These are phyloP conservation scores for Juglanconis juglandina DNA, from an alignment of 2,329 filamentous ascomycete genomes.

Conservation along the genomic window DNA sequence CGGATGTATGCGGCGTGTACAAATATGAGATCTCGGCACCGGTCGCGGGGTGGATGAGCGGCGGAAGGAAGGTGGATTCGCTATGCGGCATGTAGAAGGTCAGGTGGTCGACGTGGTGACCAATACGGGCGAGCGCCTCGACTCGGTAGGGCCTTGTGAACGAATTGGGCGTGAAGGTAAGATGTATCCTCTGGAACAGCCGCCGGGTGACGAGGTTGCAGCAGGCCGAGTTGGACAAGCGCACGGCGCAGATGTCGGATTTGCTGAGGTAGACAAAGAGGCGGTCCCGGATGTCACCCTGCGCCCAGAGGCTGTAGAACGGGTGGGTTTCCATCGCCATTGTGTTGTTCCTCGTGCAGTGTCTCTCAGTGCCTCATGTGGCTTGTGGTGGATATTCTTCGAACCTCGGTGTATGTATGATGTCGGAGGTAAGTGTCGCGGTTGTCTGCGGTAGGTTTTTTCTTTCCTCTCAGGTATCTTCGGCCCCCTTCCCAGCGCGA, in stretches of 20 bases:
- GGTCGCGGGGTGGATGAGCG: conserved; percentile 73
- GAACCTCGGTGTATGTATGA: too few species aligned
- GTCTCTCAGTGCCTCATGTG: conserved; percentile 23
- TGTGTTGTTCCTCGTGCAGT: conserved; percentile 22
- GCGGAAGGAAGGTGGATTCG: conserved; percentile 75
- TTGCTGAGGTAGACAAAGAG: conserved; percentile 49
- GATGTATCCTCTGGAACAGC: conserved; percentile 65
- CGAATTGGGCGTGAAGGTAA: conserved; percentile 69
- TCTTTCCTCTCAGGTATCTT: conserved; percentile 3
- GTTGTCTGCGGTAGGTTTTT: not conserved
- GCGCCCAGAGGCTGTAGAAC: conserved; percentile 56
- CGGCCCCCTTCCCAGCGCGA: conserved; percentile 14
- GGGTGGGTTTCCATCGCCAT: conserved; percentile 50
- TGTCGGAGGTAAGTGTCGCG: too few species aligned
- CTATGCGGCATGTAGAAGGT: conserved; percentile 76
- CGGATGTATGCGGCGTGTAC: conserved; percentile 72
- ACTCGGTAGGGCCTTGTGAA: conserved; percentile 73
- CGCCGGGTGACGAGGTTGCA: conserved; percentile 66
- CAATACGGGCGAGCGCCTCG: conserved; percentile 72
- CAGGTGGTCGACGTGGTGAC: conserved; percentile 73
- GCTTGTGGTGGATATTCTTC: not conserved
- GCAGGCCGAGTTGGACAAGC: conserved; percentile 67
- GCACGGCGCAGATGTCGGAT: conserved; percentile 55
- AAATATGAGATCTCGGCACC: conserved; percentile 77
- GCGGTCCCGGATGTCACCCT: conserved; percentile 45